These are phyloP conservation scores for Aaosphaeria pasadenensis DNA, from an alignment of 2,329 filamentous ascomycete species.

Conservation along the genomic window DNA sequence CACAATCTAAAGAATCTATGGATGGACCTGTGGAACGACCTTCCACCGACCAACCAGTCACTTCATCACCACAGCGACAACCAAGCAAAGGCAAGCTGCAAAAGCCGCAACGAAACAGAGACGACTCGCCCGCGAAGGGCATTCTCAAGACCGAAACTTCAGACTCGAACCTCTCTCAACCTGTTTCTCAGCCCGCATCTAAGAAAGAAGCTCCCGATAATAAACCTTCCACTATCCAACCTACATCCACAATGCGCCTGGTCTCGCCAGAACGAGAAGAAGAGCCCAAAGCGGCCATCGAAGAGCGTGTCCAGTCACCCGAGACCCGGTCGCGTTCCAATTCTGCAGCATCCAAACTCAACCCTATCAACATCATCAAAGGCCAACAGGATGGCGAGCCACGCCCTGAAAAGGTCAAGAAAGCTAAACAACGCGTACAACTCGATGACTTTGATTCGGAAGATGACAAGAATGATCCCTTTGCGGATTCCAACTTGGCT, in stretches of 20 bases:
- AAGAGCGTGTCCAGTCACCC: slow-evolving; percentile 18
- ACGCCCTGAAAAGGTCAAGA: slow-evolving; percentile 57
- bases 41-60: slow-evolving; percentile 24
- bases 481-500: slow-evolving; percentile 36
- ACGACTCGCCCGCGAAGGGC: slow-evolving; percentile 30
- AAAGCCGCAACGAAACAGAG: slow-evolving; percentile 28
- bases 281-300: slow-evolving; percentile 9
- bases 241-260: slow-evolving; percentile 30
- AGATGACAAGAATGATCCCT: slow-evolving; percentile 46
- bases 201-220: slow-evolving; percentile 13
- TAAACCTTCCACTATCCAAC: slow-evolving; percentile 15
- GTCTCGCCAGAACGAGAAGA: slow-evolving; percentile 29
- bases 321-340: slow-evolving; percentile 17
- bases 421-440: slow-evolving; percentile 61
- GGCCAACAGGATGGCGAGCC: slow-evolving; percentile 42
- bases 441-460: slow-evolving; percentile 69
- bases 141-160: slow-evolving; percentile 30
- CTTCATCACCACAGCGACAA: slow-evolving; percentile 23
- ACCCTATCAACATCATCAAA: slow-evolving; percentile 36
- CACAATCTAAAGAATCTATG: slow-evolving; percentile 30
- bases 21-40: slow-evolving; percentile 20
- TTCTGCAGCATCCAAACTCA: slow-evolving; percentile 14
- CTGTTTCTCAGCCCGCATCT: slow-evolving; percentile 5
- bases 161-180: slow-evolving; percentile 17
- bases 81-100: slow-evolving; percentile 39